phyloP scores from a whole-genome alignment of 2,329 filamentous ascomycete species.

The Arthrobotrys iridis region DNA sequence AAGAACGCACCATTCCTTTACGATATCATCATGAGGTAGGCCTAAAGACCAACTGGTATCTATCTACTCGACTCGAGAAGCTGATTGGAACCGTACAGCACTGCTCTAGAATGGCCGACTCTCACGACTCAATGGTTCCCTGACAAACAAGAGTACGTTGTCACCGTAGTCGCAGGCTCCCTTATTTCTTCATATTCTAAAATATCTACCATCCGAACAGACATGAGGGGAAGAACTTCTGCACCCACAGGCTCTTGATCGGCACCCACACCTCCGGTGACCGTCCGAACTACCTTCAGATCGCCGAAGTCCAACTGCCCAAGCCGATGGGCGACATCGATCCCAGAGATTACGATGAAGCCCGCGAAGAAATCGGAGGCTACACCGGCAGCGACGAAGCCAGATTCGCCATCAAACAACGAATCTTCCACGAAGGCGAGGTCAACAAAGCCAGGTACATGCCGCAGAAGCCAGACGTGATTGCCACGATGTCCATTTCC shows the following conservation, averaged over 20 bases:
- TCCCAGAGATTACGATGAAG: slow-evolving; percentile 86
- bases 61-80: not conserved
- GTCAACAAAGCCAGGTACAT: slow-evolving; percentile 99
- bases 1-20: slow-evolving; percentile 99
- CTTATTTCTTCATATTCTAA: not conserved
- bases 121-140: slow-evolving; percentile 98
- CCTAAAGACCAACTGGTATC: slow-evolving; percentile 14
- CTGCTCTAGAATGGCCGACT: slow-evolving; percentile 95
- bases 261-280: slow-evolving; percentile 93
- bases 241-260: slow-evolving; percentile 85
- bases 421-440: slow-evolving; percentile 94
- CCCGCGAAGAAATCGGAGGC: slow-evolving; percentile 90
- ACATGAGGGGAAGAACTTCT: slow-evolving; percentile 84
- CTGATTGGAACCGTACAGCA: slow-evolving; percentile 65
- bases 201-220: slow-evolving; percentile 60
- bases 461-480: slow-evolving; percentile 95
- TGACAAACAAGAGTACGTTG: slow-evolving; percentile 78
- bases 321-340: slow-evolving; percentile 76
- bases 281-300: slow-evolving; percentile 89
- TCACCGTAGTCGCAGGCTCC: slow-evolving; percentile 4
- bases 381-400: slow-evolving; percentile 81
- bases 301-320: slow-evolving; percentile 92
- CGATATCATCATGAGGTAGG: slow-evolving; percentile 88
- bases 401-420: slow-evolving; percentile 91
- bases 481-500: slow-evolving; percentile 90